These are phyloP conservation scores for Dovyalis caffra DNA, from an alignment of 345 rosid species.

Conservation along the genomic window DNA sequence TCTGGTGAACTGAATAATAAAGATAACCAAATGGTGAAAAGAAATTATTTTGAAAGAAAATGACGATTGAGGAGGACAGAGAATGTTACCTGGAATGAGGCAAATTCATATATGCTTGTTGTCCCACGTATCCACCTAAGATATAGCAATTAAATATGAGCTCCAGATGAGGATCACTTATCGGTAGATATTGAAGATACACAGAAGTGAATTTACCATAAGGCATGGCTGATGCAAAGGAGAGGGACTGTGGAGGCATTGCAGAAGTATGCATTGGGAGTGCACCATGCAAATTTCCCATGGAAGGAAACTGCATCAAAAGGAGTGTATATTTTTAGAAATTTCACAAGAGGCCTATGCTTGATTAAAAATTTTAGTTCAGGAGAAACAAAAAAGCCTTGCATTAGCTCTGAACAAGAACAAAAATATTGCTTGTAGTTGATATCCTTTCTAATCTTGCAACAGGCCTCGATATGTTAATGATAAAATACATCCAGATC, in stretches of 20 bases:
- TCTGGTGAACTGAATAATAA: neutral
- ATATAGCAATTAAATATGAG: conserved; percentile 17
- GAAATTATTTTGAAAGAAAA: neutral
- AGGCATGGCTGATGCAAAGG: conserved; percentile 30
- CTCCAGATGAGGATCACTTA: neutral
- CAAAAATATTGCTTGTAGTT: neutral
- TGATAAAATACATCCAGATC: neutral
- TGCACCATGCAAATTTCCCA: conserved; percentile 38
- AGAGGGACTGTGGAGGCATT: conserved; percentile 28
- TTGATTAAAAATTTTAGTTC: neutral
- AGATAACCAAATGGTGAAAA: neutral
- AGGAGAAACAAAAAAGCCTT: neutral
- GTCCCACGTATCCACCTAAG: conserved; percentile 46
- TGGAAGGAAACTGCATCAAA: conserved; percentile 45
- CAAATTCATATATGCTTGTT: conserved; percentile 35
- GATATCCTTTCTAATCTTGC: neutral
- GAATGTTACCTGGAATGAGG: conserved; percentile 43
- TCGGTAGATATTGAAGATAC: neutral
- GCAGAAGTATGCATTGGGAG: conserved; percentile 27
- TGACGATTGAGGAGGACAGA: conserved; percentile 6
- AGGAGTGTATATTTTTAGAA: conserved; percentile 1
- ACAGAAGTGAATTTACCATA: conserved; percentile 34
- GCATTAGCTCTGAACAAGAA: neutral
- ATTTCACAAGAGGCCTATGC: neutral
- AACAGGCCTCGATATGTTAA: neutral